Evolutionary conservation across 2,329 filamentous ascomycete genomes (phyloP).

Genomic region (Fusarium sp.): DNA sequence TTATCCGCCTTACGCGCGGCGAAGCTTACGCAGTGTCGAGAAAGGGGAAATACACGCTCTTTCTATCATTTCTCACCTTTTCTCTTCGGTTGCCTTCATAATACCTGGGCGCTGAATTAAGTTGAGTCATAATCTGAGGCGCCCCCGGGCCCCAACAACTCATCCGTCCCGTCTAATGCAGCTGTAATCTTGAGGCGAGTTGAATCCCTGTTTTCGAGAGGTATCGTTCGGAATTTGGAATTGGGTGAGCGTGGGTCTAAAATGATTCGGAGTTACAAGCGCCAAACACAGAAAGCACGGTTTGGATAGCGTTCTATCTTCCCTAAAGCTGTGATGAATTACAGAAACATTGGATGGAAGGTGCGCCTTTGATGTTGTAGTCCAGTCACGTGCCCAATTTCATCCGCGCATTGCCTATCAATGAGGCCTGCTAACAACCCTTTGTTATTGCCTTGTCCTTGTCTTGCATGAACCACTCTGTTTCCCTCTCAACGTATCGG

Average conservation of each 20-base stretch:
- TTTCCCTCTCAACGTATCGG: conserved; percentile 6
- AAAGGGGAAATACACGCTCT: not conserved
- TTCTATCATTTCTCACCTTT: conserved; percentile 1
- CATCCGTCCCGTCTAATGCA: not conserved
- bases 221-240: not conserved
- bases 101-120: not conserved
- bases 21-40: not conserved
- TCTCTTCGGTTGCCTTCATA: not conserved
- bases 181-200: not conserved
- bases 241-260: not conserved
- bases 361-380: not conserved
- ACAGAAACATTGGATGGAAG: not conserved
- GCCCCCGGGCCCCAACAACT: not conserved
- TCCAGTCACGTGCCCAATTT: conserved; percentile 12
- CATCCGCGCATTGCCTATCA: not conserved
- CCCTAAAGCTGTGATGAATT: not conserved
- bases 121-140: not conserved
- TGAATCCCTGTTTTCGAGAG: not conserved
- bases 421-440: conserved; percentile 14
- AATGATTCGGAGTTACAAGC: not conserved
- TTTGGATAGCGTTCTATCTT: not conserved
- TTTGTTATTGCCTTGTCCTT: conserved; percentile 6
- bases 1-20: not conserved
- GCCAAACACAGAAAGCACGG: not conserved
- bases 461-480: conserved; percentile 26